A percentile compares a stretch with the other conserved stretches of the same genome.
These are phyloP conservation scores for Quercus wislizeni DNA, from an alignment of 306 rosid genomes.

Conservation along the genomic window DNA sequence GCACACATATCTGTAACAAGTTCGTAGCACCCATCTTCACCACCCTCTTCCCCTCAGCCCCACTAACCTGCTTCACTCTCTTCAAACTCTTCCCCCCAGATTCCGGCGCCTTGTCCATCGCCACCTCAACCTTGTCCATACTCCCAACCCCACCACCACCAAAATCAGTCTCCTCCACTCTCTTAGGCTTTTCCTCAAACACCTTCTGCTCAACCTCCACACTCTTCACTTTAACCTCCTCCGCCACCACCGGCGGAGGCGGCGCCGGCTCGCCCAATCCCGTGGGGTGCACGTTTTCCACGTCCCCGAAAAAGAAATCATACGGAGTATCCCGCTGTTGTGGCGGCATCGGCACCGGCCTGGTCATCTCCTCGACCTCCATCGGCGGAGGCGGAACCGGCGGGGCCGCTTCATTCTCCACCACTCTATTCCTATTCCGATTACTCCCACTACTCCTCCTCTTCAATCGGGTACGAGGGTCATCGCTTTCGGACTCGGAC, in stretches of 20 bases:
- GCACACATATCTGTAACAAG: conserved; percentile 48
- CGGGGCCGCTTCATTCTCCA: conserved; percentile 26
- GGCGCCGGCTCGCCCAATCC: conserved; percentile 32
- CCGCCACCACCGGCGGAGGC: conserved; percentile 1
- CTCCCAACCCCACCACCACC: not conserved
- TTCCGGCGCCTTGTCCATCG: not conserved
- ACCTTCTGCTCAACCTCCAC: conserved; percentile 39
- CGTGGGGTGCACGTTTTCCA: conserved; percentile 53
- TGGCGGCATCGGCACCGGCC: conserved; percentile 25
- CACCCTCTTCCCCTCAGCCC: conserved; percentile 48
- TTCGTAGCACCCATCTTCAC: conserved; percentile 30
- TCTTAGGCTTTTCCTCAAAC: conserved; percentile 37
- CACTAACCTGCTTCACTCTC: conserved; percentile 47
- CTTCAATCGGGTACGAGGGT: not conserved
- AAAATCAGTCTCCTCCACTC: conserved; percentile 28
- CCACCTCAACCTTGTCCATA: conserved; percentile 9
- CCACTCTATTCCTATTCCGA: conserved; percentile 20
- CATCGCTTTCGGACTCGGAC: conserved; percentile 34
- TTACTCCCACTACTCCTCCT: conserved; percentile 20
- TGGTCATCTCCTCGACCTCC: conserved; percentile 24
- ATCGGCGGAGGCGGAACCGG: conserved; percentile 39
- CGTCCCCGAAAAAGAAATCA: conserved; percentile 56
- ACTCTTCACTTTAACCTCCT: conserved; percentile 20
- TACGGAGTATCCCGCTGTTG: conserved; percentile 39
- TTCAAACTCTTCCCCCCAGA: conserved; percentile 29